Conservation (phyloP, 495 filamentous ascomycete genomes). For the Cenococcum geophilum region DNA sequence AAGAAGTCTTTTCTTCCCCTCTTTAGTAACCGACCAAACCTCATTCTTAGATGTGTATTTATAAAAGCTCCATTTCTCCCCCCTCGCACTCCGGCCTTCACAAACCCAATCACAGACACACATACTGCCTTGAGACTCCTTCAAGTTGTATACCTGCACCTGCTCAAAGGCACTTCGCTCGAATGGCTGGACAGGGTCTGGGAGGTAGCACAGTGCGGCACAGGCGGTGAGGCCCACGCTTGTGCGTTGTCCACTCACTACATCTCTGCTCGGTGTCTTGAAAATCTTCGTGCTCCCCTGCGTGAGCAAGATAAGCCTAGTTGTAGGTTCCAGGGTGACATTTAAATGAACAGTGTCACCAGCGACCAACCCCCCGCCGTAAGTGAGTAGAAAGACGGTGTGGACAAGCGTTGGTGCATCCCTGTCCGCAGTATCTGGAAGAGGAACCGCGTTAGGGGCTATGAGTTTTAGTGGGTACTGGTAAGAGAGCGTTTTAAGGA, state of each 20-base stretch:
- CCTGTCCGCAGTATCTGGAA: slow-evolving; percentile 31
- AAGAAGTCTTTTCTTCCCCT: slow-evolving; percentile 50
- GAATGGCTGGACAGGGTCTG: slow-evolving; percentile 90
- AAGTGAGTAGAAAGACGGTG: slow-evolving; percentile 79
- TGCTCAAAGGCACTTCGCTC: slow-evolving; percentile 74
- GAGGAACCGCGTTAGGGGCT: slow-evolving; percentile 51
- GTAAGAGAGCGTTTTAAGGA: slow-evolving; percentile 70
- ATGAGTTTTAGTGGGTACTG: slow-evolving; percentile 95
- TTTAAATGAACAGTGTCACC: slow-evolving; percentile 73
- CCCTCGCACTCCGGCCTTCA: slow-evolving; percentile 74
- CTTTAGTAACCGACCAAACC: slow-evolving; percentile 51
- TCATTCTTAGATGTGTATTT: slow-evolving; percentile 80
- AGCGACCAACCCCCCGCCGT: slow-evolving; percentile 86
- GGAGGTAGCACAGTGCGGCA: slow-evolving; percentile 79
- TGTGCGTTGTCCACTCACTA: slow-evolving; percentile 63
- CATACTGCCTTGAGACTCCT: slow-evolving; percentile 53
- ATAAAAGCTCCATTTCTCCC: slow-evolving; percentile 82
- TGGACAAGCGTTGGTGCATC: slow-evolving; percentile 52
- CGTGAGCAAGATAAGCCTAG: slow-evolving; percentile 76
- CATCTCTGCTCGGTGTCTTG: slow-evolving; percentile 55
- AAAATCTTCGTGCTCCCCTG: slow-evolving; percentile 97
- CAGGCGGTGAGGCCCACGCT: slow-evolving; percentile 53
- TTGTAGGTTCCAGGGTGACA: slow-evolving; percentile 55
- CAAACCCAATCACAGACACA: slow-evolving; percentile 91
- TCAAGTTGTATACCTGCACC: slow-evolving; percentile 66